phyloP scores from a whole-genome alignment of 768 basidiomycete species.

The Suillus sp. region DNA sequence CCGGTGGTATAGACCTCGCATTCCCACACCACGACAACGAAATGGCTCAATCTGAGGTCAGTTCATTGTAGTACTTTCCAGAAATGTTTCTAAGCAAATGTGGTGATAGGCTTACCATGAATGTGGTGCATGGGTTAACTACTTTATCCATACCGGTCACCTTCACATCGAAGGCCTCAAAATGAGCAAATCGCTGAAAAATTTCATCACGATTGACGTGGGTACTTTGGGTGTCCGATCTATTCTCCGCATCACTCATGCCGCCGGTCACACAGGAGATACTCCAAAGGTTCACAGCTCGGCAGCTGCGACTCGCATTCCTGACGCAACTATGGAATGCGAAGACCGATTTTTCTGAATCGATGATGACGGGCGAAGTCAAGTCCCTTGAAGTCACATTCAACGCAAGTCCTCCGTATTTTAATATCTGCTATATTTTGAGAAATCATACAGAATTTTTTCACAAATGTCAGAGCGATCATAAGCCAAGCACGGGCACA shows the following conservation, averaged over 20 bases:
- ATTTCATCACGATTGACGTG: constrained; percentile 96
- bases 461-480: constrained; percentile 83
- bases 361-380: constrained; percentile 86
- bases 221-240: constrained; percentile 29
- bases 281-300: constrained; percentile 74
- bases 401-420: constrained; percentile 59
- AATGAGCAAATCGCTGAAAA: constrained; percentile 99
- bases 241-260: constrained; percentile 12
- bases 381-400: constrained; percentile 79
- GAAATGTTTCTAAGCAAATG: constrained; percentile 13
- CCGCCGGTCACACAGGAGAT: constrained; percentile 65
- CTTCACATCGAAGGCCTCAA: constrained; percentile 97
- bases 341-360: constrained; percentile 93
- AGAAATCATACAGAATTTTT: constrained; percentile 76
- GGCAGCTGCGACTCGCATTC: constrained; percentile 92
- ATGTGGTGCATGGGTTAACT: constrained; percentile 94
- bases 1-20: constrained; percentile 94
- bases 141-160: constrained; percentile 98
- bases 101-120: constrained; percentile 82
- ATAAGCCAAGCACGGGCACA: constrained; percentile 56
- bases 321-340: constrained; percentile 89
- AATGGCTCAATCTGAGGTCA: constrained; percentile 93
- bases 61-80: constrained; percentile 17
- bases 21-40: constrained; percentile 99
- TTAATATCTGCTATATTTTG: constrained; percentile 7